phyloP scores from a whole-genome alignment of 2,329 filamentous ascomycete species.

The Colletotrichum sp. region DNA sequence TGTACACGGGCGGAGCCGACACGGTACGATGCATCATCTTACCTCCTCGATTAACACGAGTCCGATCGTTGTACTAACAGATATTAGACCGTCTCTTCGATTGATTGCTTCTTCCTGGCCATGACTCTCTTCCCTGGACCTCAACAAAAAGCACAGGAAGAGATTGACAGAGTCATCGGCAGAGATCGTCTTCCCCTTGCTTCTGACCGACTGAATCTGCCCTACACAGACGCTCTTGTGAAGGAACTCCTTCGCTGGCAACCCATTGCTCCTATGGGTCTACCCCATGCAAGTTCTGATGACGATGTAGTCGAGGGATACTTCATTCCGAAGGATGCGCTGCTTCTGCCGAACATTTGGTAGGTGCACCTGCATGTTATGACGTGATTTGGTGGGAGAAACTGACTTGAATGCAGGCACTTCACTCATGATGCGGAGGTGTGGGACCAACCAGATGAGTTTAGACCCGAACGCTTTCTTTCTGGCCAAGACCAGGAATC shows the following conservation, averaged over 20 bases:
- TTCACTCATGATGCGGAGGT: conserved; percentile 67
- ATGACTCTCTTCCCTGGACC: conserved; percentile 52
- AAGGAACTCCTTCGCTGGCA: conserved; percentile 64
- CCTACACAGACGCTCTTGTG: conserved; percentile 58
- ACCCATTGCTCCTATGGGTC: conserved; percentile 51
- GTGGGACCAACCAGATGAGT: conserved; percentile 51
- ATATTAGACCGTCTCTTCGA: conserved; percentile 32
- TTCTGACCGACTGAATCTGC: conserved; percentile 52
- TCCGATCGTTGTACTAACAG: neutral
- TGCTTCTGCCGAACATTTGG: conserved; percentile 27
- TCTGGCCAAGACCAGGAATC: neutral
- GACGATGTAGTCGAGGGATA: conserved; percentile 16
- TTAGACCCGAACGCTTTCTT: conserved; percentile 39
- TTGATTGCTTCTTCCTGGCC: conserved; percentile 49
- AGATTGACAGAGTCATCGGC: conserved; percentile 58
- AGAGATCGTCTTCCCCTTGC: conserved; percentile 48
- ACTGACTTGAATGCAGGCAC: neutral
- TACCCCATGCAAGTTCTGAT: conserved; percentile 42
- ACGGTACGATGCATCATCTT: conserved; percentile 21
- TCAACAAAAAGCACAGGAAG: conserved; percentile 50
- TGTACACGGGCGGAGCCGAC: conserved; percentile 22
- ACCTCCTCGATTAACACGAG: fast-evolving
- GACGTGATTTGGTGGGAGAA: fast-evolving
- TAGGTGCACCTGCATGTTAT: conserved; percentile 36
- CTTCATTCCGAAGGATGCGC: conserved; percentile 15